These are phyloP conservation scores for Misopates orontium DNA, from an alignment of 257 asterid species.

Conservation along the genomic window DNA sequence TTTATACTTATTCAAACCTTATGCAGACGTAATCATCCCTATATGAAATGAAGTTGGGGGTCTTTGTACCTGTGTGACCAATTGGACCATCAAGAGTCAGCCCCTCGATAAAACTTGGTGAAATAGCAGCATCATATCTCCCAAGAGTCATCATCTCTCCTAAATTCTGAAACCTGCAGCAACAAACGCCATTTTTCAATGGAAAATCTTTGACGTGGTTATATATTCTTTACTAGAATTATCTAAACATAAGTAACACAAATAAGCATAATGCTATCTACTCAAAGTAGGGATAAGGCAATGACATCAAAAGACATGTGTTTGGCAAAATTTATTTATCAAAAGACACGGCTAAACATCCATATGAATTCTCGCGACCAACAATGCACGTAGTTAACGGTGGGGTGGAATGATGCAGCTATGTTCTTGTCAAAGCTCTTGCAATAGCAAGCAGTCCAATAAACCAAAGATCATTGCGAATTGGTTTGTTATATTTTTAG, in stretches of 20 bases:
- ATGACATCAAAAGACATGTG: neutral
- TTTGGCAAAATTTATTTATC: neutral
- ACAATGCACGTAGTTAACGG: neutral
- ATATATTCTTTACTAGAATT: neutral
- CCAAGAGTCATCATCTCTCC: slow-evolving; percentile 99
- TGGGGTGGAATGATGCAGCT: neutral
- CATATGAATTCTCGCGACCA: neutral
- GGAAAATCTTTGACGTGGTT: neutral
- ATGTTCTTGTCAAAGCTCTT: neutral
- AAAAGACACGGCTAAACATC: neutral
- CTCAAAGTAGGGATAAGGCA: neutral
- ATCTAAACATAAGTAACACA: neutral
- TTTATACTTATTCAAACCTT: too few species aligned
- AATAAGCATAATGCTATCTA: neutral
- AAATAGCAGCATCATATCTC: slow-evolving; percentile 75
- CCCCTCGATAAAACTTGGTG: slow-evolving; percentile 85
- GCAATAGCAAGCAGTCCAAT: neutral
- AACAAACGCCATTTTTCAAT: slow-evolving; percentile 8
- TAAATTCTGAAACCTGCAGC: slow-evolving; percentile 77
- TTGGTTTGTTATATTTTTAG: neutral
- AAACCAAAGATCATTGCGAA: neutral
- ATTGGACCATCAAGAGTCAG: slow-evolving; percentile 84
- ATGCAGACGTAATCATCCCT: neutral
- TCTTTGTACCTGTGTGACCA: slow-evolving; percentile 78
- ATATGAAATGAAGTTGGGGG: slow-evolving; percentile 23